Evolutionary conservation across 2,329 filamentous ascomycete genomes (phyloP).

Genomic region (Colletotrichum orbiculare): DNA sequence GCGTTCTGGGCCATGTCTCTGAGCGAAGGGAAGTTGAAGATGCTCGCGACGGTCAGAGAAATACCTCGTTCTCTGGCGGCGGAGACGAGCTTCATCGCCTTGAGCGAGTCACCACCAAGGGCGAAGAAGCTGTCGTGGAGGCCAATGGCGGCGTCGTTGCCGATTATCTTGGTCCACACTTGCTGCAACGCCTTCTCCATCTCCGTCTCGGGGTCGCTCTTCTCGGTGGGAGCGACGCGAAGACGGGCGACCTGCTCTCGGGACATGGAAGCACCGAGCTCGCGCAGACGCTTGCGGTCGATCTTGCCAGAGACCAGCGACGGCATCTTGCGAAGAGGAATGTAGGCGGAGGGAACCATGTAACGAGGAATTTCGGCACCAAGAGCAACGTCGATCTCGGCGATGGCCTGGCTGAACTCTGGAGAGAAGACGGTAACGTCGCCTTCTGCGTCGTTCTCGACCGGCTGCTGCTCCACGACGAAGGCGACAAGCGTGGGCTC

Average conservation of each 20-base stretch:
- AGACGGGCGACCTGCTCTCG: conserved; percentile 52
- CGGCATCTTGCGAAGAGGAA: conserved; percentile 58
- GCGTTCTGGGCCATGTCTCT: conserved; percentile 55
- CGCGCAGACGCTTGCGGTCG: conserved; percentile 60
- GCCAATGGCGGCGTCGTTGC: conserved; percentile 47
- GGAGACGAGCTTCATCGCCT: conserved; percentile 62
- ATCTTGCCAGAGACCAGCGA: conserved; percentile 61
- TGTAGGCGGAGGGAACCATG: conserved; percentile 61
- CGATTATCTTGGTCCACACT: conserved; percentile 53
- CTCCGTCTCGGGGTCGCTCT: conserved; percentile 50
- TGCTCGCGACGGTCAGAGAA: conserved; percentile 55
- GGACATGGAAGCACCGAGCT: conserved; percentile 54
- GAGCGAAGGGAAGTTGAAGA: conserved; percentile 58
- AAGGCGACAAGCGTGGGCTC: conserved; percentile 60
- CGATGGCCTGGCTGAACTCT: conserved; percentile 45
- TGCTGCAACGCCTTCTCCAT: conserved; percentile 51
- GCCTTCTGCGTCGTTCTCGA: conserved; percentile 30
- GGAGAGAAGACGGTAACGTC: conserved; percentile 45
- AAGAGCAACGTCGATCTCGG: conserved; percentile 46
- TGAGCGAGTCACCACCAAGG: conserved; percentile 62
- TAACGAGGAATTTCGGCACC: conserved; percentile 53
- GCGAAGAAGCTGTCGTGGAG: conserved; percentile 58
- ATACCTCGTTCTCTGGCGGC: conserved; percentile 53
- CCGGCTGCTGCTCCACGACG: conserved; percentile 48
- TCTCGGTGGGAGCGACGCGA: conserved; percentile 43